A percentile compares a stretch with the other conserved stretches of the same genome.
Evolutionary conservation across 139 green algal species (phyloP).

Genomic region (Prasinococcaceae sp.): DNA sequence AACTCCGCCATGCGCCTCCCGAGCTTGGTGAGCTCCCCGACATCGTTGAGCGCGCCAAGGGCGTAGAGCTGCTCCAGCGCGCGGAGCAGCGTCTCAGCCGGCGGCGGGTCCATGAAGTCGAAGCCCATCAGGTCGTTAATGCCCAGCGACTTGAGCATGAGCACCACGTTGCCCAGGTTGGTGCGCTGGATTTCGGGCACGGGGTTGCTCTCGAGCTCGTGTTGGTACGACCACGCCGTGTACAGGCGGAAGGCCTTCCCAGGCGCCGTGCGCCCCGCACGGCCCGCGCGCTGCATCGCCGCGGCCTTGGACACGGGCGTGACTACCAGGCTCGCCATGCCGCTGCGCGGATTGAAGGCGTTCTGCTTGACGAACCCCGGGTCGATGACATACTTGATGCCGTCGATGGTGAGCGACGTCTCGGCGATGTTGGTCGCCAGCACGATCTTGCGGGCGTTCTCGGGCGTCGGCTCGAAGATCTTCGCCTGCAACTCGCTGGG

Average conservation of each 20-base stretch:
- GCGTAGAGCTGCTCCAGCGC: slow-evolving; percentile 93
- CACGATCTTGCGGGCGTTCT: slow-evolving; percentile 61
- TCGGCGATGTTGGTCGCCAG: slow-evolving; percentile 98
- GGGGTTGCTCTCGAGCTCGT: slow-evolving; percentile 95
- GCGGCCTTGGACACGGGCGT: slow-evolving; percentile 76
- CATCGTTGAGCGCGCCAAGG: slow-evolving; percentile 88
- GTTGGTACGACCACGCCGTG: slow-evolving; percentile 74
- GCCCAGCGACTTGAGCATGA: slow-evolving; percentile 83
- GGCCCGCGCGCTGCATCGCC: slow-evolving; percentile 71
- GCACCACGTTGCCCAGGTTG: slow-evolving; percentile 92
- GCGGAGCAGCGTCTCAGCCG: slow-evolving; percentile 65
- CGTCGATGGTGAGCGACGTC: slow-evolving; percentile 92
- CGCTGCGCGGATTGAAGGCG: slow-evolving; percentile 81
- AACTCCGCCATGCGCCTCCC: slow-evolving; percentile 92
- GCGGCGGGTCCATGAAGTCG: slow-evolving; percentile 77
- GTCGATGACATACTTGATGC: slow-evolving; percentile 92
- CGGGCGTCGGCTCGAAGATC: slow-evolving; percentile 90
- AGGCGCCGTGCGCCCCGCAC: slow-evolving; percentile 44
- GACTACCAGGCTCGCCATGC: slow-evolving; percentile 91
- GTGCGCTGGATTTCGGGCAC: slow-evolving; percentile 94
- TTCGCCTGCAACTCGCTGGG: slow-evolving; percentile 84
- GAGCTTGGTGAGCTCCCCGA: slow-evolving; percentile 29
- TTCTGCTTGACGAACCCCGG: slow-evolving; percentile 96
- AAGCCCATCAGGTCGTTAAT: slow-evolving; percentile 92
- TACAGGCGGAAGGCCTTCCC: slow-evolving; percentile 97